Percentiles rank a stretch among this genome's conserved stretches.
These are phyloP conservation scores for Coniophora puteana DNA, from an alignment of 1,284 basidiomycete species.

Conservation along the genomic window DNA sequence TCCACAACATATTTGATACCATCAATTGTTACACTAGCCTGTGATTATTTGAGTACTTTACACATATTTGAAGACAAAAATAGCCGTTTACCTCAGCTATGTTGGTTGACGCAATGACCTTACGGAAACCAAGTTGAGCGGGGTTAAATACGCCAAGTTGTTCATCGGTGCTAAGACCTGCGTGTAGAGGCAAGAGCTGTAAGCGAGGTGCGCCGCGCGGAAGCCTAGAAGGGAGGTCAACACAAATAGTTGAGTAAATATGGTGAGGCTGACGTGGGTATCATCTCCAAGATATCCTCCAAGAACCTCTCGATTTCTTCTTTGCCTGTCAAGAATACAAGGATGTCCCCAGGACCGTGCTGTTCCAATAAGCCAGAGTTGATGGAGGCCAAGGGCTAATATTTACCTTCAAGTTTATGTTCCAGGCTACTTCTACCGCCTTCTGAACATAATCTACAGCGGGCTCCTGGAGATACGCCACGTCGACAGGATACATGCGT, in stretches of 20 bases:
- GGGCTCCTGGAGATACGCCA: constrained; percentile 74
- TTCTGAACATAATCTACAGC: constrained; percentile 78
- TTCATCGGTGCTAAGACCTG: constrained; percentile 83
- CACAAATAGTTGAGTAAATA: not conserved
- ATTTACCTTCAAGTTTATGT: constrained; percentile 79
- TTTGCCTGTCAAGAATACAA: constrained; percentile 94
- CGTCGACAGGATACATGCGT: constrained; percentile 87
- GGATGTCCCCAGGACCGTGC: constrained; percentile 83
- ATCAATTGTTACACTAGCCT: constrained; percentile 96
- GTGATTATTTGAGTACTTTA: constrained; percentile 2
- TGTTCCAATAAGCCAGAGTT: constrained; percentile 20
- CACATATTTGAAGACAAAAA: not conserved
- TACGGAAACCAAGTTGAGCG: constrained; percentile 71
- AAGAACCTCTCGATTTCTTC: constrained; percentile 94
- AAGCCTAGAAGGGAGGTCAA: constrained; percentile 41
- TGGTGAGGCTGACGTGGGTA: constrained; percentile 55
- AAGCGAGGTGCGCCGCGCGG: constrained; percentile 61
- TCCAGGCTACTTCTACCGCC: constrained; percentile 83
- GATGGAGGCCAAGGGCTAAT: constrained; percentile 2
- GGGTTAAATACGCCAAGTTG: constrained; percentile 84
- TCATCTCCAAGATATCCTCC: constrained; percentile 76
- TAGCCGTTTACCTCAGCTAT: constrained; percentile 77
- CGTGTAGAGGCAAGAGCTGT: constrained; percentile 78
- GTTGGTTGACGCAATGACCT: constrained; percentile 93
- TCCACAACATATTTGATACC: constrained; percentile 96